A percentile compares a stretch with the other conserved stretches of the same genome.
phyloP scores from a whole-genome alignment of 2,329 filamentous ascomycete species.

The Colletotrichum falcatum region DNA sequence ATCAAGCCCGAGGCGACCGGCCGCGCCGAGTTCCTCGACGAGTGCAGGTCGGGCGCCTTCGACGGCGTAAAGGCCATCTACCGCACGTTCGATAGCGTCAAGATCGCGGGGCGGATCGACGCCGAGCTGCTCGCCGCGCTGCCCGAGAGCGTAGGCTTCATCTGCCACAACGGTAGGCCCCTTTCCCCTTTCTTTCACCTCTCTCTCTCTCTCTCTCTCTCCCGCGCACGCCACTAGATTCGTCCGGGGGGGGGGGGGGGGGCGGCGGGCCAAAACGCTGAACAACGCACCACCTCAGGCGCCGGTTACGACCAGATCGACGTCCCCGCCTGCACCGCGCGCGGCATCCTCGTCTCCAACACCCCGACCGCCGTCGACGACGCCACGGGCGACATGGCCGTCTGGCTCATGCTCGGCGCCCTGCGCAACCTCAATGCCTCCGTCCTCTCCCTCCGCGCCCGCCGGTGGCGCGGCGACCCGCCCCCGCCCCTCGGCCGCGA shows the following conservation, averaged over 20 bases:
- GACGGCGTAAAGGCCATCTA: slow-evolving; percentile 75
- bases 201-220: background rate
- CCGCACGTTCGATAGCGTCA: slow-evolving; percentile 75
- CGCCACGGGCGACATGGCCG: slow-evolving; percentile 82
- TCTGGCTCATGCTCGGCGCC: slow-evolving; percentile 85
- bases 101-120: slow-evolving; percentile 77
- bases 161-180: slow-evolving; percentile 69
- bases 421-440: slow-evolving; percentile 78
- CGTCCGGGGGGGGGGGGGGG: no score
- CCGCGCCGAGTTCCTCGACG: slow-evolving; percentile 75
- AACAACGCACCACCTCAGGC: no score
- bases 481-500: slow-evolving; percentile 76
- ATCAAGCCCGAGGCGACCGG: slow-evolving; percentile 70
- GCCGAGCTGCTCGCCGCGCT: slow-evolving; percentile 73
- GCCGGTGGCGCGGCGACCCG: slow-evolving; percentile 73
- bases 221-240: no score
- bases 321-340: slow-evolving; percentile 75
- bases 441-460: slow-evolving; percentile 74
- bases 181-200: background rate
- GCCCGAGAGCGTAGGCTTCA: slow-evolving; percentile 65
- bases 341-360: slow-evolving; percentile 78
- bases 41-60: slow-evolving; percentile 74
- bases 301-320: slow-evolving; percentile 90
- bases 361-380: slow-evolving; percentile 85
- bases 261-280: no score